Evolutionary conservation across 2,329 filamentous ascomycete genomes (phyloP).

Genomic region (Arthroderma sp.): DNA sequence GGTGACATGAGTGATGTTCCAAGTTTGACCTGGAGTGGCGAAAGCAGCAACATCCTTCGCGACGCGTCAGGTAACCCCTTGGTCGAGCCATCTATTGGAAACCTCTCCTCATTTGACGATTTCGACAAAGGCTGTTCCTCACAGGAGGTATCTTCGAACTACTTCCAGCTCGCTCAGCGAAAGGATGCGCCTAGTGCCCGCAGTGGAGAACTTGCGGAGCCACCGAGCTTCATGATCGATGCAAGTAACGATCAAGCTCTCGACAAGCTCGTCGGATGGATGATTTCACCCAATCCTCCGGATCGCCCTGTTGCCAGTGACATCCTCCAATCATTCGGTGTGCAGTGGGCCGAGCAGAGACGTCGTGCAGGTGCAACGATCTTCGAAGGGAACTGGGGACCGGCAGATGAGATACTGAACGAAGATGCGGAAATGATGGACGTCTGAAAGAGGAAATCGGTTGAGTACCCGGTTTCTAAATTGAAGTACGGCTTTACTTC

Average conservation of each 20-base stretch:
- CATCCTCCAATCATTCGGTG: slow-evolving; percentile 58
- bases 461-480: neutral
- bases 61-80: slow-evolving; percentile 63
- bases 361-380: slow-evolving; percentile 83
- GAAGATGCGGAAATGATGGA: slow-evolving; percentile 54
- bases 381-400: slow-evolving; percentile 93
- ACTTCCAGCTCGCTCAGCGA: slow-evolving; percentile 1
- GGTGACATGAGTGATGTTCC: slow-evolving; percentile 84
- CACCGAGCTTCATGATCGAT: slow-evolving; percentile 84
- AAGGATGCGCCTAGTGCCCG: slow-evolving; percentile 21
- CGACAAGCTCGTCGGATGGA: slow-evolving; percentile 72
- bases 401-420: slow-evolving; percentile 51
- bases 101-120: slow-evolving; percentile 34
- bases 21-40: slow-evolving; percentile 68
- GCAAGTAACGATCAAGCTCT: slow-evolving; percentile 59
- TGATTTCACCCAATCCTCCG: slow-evolving; percentile 66
- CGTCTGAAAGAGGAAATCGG: slow-evolving; percentile 27
- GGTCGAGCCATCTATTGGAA: slow-evolving; percentile 18
- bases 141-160: neutral
- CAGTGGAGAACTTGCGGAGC: slow-evolving; percentile 50
- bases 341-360: slow-evolving; percentile 67
- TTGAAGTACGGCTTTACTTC: neutral
- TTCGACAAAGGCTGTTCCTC: slow-evolving; percentile 8
- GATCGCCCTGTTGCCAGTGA: slow-evolving; percentile 64
- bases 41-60: slow-evolving; percentile 55